Conservation (phyloP, 2,329 filamentous ascomycete species). For the Diplodia seriata region DNA sequence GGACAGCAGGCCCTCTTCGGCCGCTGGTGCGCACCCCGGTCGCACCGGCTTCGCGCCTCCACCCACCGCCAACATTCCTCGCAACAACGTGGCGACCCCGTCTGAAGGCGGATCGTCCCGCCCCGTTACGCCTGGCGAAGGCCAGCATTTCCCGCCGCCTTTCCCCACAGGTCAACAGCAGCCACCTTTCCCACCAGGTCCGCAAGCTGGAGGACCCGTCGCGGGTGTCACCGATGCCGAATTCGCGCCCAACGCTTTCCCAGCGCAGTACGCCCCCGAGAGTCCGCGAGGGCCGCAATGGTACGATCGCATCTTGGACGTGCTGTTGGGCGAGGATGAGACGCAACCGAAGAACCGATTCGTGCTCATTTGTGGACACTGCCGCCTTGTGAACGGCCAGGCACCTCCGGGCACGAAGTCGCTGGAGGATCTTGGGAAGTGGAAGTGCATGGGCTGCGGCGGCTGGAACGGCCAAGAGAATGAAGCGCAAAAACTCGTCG, state of each 20-base stretch:
- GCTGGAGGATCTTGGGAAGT: constrained; percentile 80
- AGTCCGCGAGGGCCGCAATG: constrained; percentile 66
- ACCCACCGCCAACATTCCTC: constrained; percentile 69
- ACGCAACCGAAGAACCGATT: constrained; percentile 89
- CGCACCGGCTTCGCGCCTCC: constrained; percentile 65
- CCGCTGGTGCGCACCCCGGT: constrained; percentile 34
- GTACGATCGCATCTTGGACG: constrained; percentile 94
- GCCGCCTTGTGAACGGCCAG: constrained; percentile 91
- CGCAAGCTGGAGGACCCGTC: not conserved
- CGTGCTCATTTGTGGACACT: constrained; percentile 81
- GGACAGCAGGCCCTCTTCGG: constrained; percentile 27
- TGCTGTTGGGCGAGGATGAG: constrained; percentile 93
- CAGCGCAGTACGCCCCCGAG: constrained; percentile 51
- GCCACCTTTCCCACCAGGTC: constrained; percentile 31
- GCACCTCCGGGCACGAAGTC: constrained; percentile 84
- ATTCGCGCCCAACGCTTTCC: constrained; percentile 77
- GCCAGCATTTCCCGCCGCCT: constrained; percentile 32
- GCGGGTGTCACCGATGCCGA: constrained; percentile 57
- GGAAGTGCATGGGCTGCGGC: constrained; percentile 88
- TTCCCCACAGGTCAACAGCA: constrained; percentile 32
- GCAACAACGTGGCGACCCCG: constrained; percentile 33
- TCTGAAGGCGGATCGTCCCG: constrained; percentile 39
- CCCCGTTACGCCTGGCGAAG: constrained; percentile 42
- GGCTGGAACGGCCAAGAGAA: constrained; percentile 81
- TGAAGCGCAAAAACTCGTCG: constrained; percentile 73